These are phyloP conservation scores for Fusarium denticulatum DNA, from an alignment of 2,329 filamentous ascomycete genomes.

Conservation along the genomic window DNA sequence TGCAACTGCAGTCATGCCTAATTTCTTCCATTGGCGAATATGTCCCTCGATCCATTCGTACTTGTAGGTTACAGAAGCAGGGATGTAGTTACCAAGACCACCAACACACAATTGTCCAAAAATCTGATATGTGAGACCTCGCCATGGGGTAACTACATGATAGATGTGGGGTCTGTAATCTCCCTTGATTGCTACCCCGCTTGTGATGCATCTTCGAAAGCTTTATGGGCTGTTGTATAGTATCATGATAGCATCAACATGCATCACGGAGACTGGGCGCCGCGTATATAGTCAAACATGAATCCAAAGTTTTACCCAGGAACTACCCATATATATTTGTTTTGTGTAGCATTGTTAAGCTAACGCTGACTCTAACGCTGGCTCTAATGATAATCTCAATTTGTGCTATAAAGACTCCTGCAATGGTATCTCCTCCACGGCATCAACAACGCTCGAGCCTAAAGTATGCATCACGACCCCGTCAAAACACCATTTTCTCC, in stretches of 20 bases:
- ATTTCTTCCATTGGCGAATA: not conserved
- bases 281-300: not conserved
- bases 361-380: conserved; percentile 4
- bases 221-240: not conserved
- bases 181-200: not conserved
- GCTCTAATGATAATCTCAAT: conserved; percentile 6
- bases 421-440: conserved; percentile 23
- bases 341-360: not conserved
- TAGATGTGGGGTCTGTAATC: not conserved
- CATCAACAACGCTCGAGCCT: not conserved
- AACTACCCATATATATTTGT: not conserved
- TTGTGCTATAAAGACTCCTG: not conserved
- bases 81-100: not conserved
- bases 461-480: not conserved
- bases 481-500: not conserved
- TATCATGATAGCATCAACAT: not conserved
- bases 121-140: not conserved
- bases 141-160: not conserved
- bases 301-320: not conserved
- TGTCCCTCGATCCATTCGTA: not conserved
- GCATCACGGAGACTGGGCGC: not conserved
- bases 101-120: not conserved
- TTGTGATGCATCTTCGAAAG: not conserved
- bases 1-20: not conserved
- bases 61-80: not conserved